These are phyloP conservation scores for Anthoceros angustus DNA, from an alignment of 225 moss, liverwort and hornwort genomes.

Conservation along the genomic window DNA sequence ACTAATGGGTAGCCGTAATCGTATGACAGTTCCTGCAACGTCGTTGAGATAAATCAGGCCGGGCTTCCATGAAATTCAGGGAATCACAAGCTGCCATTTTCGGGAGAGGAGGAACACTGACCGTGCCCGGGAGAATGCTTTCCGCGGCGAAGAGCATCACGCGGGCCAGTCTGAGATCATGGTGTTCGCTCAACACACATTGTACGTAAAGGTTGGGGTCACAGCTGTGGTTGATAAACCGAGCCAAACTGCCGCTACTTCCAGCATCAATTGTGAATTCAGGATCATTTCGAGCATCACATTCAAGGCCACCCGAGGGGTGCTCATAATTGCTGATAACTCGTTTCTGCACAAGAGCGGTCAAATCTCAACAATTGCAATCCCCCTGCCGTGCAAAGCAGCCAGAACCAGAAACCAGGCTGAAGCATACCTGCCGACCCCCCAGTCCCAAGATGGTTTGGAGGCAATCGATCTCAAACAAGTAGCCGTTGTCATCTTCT, in stretches of 20 bases:
- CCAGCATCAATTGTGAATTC: slow-evolving; percentile 43
- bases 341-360: slow-evolving; percentile 4
- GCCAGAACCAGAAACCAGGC: background rate
- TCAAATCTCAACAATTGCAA: slow-evolving; percentile 22
- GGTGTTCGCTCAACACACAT: slow-evolving; percentile 40
- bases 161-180: slow-evolving; percentile 31
- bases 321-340: too few species aligned
- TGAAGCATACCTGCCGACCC: slow-evolving; percentile 30
- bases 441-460: slow-evolving; percentile 54
- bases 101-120: background rate
- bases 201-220: slow-evolving; percentile 55
- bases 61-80: too few species aligned
- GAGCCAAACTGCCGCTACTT: slow-evolving; percentile 37
- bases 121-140: slow-evolving; percentile 29
- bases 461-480: slow-evolving; percentile 40
- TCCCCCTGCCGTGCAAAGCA: slow-evolving; percentile 33
- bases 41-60: too few species aligned
- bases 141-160: slow-evolving; percentile 55
- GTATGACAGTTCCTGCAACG: background rate
- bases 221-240: slow-evolving; percentile 55
- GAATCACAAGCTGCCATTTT: too few species aligned
- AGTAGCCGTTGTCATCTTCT: slow-evolving; percentile 46
- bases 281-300: slow-evolving; percentile 5
- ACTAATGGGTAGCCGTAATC: background rate
- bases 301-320: too few species aligned